These are phyloP conservation scores for Melastoma malabathricum DNA, from an alignment of 345 rosid genomes.

Conservation along the genomic window DNA sequence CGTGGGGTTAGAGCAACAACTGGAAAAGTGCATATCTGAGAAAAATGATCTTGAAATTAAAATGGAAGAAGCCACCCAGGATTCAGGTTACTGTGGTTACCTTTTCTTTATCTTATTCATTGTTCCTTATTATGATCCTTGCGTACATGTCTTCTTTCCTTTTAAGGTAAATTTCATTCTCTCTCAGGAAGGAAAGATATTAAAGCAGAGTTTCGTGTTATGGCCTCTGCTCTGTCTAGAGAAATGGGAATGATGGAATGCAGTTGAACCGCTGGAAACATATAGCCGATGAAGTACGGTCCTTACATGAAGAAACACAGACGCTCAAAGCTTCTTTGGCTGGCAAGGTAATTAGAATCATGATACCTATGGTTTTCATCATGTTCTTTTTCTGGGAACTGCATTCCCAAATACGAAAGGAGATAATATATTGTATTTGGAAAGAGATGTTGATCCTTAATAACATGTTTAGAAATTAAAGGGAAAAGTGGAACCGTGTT, in stretches of 20 bases:
- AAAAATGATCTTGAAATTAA: conserved; percentile 80
- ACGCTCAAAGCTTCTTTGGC: conserved; percentile 41
- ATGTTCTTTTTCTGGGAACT: conserved; percentile 3
- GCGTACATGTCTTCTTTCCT: conserved; percentile 4
- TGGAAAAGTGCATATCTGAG: conserved; percentile 60
- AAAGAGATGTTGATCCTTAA: too few relatives aligned
- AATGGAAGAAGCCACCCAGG: conserved; percentile 74
- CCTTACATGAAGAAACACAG: conserved; percentile 55
- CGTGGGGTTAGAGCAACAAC: conserved; percentile 56
- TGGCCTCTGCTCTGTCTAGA: conserved; percentile 88
- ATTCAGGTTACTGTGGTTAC: conserved; percentile 42
- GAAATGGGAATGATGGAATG: conserved; percentile 91
- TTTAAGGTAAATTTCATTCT: conserved; percentile 5
- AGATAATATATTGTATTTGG: too few relatives aligned
- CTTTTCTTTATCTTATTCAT: background rate
- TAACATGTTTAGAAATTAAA: too few relatives aligned
- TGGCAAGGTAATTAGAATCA: conserved; percentile 39
- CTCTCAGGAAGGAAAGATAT: conserved; percentile 75
- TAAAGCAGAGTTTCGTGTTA: conserved; percentile 64
- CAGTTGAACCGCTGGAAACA: conserved; percentile 89
- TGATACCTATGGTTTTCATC: conserved; percentile 4
- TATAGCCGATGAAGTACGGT: conserved; percentile 61
- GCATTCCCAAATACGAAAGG: too few relatives aligned
- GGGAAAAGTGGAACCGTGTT: too few relatives aligned
- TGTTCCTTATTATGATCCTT: background rate